Conservation (phyloP, 2,329 filamentous ascomycete genomes). For the Arthrocladium fulminans region DNA sequence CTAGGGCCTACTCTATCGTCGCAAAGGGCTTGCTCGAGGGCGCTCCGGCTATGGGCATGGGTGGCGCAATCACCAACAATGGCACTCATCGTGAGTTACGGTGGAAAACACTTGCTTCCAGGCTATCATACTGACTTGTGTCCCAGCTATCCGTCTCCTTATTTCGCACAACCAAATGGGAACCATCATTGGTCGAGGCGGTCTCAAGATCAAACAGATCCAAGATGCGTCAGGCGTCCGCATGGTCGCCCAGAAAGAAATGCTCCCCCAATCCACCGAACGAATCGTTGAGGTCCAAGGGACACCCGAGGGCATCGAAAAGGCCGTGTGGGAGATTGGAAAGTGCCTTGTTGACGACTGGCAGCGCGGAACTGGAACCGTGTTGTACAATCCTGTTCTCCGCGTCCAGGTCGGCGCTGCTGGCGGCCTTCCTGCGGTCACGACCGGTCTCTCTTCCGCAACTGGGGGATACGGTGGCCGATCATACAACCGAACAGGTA, state of each 20-base stretch:
- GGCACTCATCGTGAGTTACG: constrained; percentile 80
- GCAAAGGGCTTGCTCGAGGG: constrained; percentile 86
- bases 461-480: constrained; percentile 44
- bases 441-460: constrained; percentile 31
- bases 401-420: constrained; percentile 63
- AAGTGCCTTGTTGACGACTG: constrained; percentile 97
- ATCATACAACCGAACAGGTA: constrained; percentile 83
- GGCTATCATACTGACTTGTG: constrained; percentile 16
- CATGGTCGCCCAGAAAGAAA: constrained; percentile 99
- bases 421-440: constrained; percentile 44
- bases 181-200: constrained; percentile 93
- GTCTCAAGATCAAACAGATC: constrained; percentile 98
- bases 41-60: constrained; percentile 92
- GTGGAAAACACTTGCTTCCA: neutral
- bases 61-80: constrained; percentile 73
- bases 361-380: constrained; percentile 92
- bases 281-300: constrained; percentile 95
- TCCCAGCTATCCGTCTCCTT: constrained; percentile 81
- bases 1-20: constrained; percentile 87
- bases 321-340: constrained; percentile 96
- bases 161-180: constrained; percentile 99
- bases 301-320: constrained; percentile 87
- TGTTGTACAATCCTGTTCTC: constrained; percentile 93
- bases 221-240: constrained; percentile 93
- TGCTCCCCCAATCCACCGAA: constrained; percentile 97